Evolutionary conservation across 1,284 basidiomycete species (phyloP).

Genomic region (Calocybe gambosa): DNA sequence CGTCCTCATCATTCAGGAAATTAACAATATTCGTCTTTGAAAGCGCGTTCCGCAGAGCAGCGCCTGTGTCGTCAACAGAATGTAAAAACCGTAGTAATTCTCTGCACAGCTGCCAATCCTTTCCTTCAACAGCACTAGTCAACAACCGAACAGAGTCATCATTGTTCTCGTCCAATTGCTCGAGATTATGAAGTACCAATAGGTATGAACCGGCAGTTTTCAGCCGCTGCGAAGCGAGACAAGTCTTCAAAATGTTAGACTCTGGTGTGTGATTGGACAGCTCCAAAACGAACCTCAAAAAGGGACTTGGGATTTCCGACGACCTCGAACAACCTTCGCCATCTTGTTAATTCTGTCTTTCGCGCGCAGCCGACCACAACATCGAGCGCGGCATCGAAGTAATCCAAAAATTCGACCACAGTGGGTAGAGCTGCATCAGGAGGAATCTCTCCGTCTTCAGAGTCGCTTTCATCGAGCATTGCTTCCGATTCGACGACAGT

Average conservation of each 20-base stretch:
- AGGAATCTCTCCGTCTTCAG: slow-evolving; percentile 20
- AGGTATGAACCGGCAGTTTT: slow-evolving; percentile 93
- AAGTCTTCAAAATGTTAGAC: slow-evolving; percentile 46
- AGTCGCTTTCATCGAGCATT: slow-evolving; percentile 25
- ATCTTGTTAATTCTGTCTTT: slow-evolving; percentile 93
- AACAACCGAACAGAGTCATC: slow-evolving; percentile 77
- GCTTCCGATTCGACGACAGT: slow-evolving; percentile 91
- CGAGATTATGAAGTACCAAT: slow-evolving; percentile 88
- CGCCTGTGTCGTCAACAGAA: slow-evolving; percentile 83
- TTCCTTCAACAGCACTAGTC: slow-evolving; percentile 62
- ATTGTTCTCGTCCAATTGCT: slow-evolving; percentile 79
- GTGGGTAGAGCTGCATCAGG: slow-evolving; percentile 51
- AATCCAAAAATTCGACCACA: slow-evolving; percentile 88
- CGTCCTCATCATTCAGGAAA: slow-evolving; percentile 12
- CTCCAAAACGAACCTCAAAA: slow-evolving; percentile 65
- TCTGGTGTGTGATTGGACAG: background rate
- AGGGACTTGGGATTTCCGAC: slow-evolving; percentile 87
- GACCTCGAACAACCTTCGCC: slow-evolving; percentile 84
- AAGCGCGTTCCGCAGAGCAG: slow-evolving; percentile 60
- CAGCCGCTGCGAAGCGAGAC: slow-evolving; percentile 67
- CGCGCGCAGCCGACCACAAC: slow-evolving; percentile 95
- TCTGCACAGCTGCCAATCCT: slow-evolving; percentile 79
- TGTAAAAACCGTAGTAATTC: slow-evolving; percentile 90
- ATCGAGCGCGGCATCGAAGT: slow-evolving; percentile 86
- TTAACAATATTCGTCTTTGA: slow-evolving; percentile 31